Evolutionary conservation across 805 yeast genomes (phyloP).

Genomic region (Barnettozyma siamensis): DNA sequence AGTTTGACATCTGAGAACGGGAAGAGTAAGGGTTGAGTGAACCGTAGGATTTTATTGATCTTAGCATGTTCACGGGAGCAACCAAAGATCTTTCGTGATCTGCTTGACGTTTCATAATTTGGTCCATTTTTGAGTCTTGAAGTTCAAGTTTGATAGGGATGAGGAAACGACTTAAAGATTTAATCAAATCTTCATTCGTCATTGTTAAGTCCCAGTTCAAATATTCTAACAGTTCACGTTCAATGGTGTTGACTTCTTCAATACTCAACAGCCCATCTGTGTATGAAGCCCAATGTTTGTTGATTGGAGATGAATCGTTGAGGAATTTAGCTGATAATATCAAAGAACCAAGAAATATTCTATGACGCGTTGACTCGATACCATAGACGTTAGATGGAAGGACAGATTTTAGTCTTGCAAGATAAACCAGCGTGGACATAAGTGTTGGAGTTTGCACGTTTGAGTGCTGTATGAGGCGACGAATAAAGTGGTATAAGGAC

Average conservation of each 20-base stretch:
- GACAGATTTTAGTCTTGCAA: conserved; percentile 67
- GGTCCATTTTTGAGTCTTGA: conserved; percentile 20
- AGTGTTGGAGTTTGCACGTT: conserved; percentile 93
- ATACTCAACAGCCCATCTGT: conserved; percentile 78
- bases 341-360: conserved; percentile 84
- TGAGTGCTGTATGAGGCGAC: conserved; percentile 66
- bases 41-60: conserved; percentile 13
- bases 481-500: conserved; percentile 59
- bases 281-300: conserved; percentile 93
- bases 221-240: conserved; percentile 75
- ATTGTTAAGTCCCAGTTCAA: conserved; percentile 83
- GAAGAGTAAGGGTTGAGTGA: conserved; percentile 6
- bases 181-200: conserved; percentile 60
- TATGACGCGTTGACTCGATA: conserved; percentile 87
- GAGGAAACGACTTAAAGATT: conserved; percentile 69
- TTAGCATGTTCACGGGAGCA: conserved; percentile 7
- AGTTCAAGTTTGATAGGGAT: conserved; percentile 54
- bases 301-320: conserved; percentile 91
- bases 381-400: conserved; percentile 89
- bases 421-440: conserved; percentile 85
- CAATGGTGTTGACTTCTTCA: conserved; percentile 84
- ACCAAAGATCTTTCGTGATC: conserved; percentile 9
- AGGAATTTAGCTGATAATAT: conserved; percentile 88
- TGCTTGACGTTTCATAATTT: conserved; percentile 22
- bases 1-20: conserved; percentile 7